Evolutionary conservation across 2,329 filamentous ascomycete species (phyloP).

Genomic region (Fusarium citri): DNA sequence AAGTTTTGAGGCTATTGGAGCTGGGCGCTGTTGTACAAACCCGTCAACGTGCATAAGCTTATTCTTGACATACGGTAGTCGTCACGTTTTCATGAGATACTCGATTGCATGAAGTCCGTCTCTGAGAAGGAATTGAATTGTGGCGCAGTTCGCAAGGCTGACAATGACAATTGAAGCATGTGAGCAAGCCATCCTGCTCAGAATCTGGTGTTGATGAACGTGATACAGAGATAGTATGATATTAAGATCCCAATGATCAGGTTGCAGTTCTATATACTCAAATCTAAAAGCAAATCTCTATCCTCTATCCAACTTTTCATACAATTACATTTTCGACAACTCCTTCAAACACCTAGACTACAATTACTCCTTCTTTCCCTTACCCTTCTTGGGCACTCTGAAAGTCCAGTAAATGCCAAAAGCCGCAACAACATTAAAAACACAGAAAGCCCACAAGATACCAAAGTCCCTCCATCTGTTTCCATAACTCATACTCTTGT

Average conservation of each 20-base stretch:
- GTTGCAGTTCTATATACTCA: neutral
- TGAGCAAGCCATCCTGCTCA: neutral
- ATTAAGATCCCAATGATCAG: neutral
- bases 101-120: too few relatives aligned
- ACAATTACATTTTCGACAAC: neutral
- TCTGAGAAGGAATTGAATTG: neutral
- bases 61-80: neutral
- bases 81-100: neutral
- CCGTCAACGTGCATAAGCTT: neutral
- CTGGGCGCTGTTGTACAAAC: neutral
- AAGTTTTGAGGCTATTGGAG: neutral
- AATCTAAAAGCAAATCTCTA: neutral
- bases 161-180: neutral
- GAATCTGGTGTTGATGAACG: neutral
- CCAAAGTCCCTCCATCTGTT: conserved; percentile 69
- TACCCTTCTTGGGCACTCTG: conserved; percentile 50
- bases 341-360: too few relatives aligned
- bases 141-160: neutral
- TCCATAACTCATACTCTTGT: conserved; percentile 58
- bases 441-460: conserved; percentile 64
- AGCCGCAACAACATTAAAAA: conserved; percentile 63
- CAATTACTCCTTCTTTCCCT: conserved; percentile 25
- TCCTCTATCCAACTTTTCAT: neutral
- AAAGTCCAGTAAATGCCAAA: conserved; percentile 62
- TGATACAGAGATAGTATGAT: neutral